Percentiles rank a stretch among this genome's conserved stretches.
Evolutionary conservation across 345 rosid genomes (phyloP).

Genomic region (Eucalyptus lansdowneana): DNA sequence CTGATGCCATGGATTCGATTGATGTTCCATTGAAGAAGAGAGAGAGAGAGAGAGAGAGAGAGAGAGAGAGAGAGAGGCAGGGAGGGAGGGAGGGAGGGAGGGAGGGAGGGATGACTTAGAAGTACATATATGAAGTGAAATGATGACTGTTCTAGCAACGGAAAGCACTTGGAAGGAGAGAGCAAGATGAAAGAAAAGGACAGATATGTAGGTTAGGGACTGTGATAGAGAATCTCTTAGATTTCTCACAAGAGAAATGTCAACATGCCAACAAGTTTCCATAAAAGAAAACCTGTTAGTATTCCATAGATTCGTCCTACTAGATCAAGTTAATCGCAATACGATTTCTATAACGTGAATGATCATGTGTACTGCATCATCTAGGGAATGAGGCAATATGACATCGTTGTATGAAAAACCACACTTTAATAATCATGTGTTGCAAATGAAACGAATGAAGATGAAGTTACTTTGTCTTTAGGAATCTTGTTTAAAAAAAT

Average conservation of each 20-base stretch:
- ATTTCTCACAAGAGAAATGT: background rate
- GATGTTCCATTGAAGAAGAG: background rate
- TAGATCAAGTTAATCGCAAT: background rate
- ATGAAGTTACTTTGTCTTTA: background rate
- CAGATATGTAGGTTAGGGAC: background rate
- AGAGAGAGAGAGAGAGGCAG: background rate
- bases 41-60: background rate
- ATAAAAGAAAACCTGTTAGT: background rate
- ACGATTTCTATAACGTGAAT: background rate
- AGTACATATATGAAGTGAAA: background rate
- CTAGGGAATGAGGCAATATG: background rate
- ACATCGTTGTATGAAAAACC: background rate
- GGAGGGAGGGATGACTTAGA: background rate
- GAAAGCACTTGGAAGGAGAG: background rate
- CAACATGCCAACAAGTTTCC: background rate
- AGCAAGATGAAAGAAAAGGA: background rate
- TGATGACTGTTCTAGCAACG: background rate
- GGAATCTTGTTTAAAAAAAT: background rate
- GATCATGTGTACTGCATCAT: background rate
- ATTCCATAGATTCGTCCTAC: background rate
- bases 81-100: background rate
- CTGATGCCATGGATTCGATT: background rate
- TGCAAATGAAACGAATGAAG: background rate
- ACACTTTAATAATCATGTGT: background rate
- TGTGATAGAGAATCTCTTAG: background rate